Conservation (phyloP, 1,139 yeast genomes). For the Maudiozyma humilis region DNA sequence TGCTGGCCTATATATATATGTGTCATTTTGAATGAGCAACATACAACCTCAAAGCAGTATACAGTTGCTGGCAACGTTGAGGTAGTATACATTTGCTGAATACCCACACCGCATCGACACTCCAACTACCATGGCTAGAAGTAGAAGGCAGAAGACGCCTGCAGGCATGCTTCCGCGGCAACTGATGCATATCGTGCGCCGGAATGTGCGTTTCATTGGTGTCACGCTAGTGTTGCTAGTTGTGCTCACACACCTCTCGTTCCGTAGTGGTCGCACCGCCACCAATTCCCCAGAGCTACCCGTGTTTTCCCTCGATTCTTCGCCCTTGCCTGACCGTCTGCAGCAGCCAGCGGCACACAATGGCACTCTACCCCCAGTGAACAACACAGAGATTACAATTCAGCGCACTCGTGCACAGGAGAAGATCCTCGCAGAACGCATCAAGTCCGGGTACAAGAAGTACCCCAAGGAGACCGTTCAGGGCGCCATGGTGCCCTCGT, state of each 20-base stretch:
- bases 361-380: neutral
- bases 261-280: neutral
- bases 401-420: neutral
- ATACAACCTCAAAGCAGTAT: neutral
- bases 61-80: neutral
- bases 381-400: neutral
- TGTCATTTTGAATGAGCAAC: neutral
- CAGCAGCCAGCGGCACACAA: neutral
- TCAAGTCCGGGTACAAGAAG: slow-evolving; percentile 2
- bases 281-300: neutral
- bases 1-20: neutral
- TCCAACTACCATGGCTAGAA: neutral
- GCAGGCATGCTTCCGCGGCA: neutral
- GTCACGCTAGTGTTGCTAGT: neutral
- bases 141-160: neutral
- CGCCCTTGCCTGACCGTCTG: neutral
- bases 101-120: too few relatives aligned
- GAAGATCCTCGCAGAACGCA: slow-evolving; percentile 1
- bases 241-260: neutral
- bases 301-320: neutral
- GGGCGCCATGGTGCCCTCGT: slow-evolving; percentile 8
- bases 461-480: slow-evolving; percentile 5
- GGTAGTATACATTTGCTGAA: too few relatives aligned
- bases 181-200: neutral
- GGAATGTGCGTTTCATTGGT: slow-evolving; percentile 1